Evolutionary conservation across 306 rosid species (phyloP), one percentile per base, ranked within the genome.

Genomic region (Adenanthera pavonina): DNA sequence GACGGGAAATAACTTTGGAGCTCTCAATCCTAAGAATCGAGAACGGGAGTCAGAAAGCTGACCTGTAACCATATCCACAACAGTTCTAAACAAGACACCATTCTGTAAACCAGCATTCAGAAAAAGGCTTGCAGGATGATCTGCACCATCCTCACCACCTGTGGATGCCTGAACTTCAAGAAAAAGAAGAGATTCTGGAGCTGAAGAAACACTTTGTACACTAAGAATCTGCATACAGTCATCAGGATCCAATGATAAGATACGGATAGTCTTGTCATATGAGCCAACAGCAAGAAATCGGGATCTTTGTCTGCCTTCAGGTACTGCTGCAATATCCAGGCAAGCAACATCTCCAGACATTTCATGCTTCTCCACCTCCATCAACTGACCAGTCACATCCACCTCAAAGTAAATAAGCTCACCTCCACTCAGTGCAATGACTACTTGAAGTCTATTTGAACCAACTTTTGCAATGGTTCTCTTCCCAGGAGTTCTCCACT

Each of bases 41-140:
- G 97, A 93, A 34, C 94, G 94, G 3, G 99, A 91, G 87, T 93
- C 99, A 77, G 99, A 95, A 69, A 95, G 94, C 85, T 92, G 97
- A 72, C 99, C 99, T 10, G 99, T 95, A 88, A 95, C 97, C 99
- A 95, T 95, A 82, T 95, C 99, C 77, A 95, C 99, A 47, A 93
- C 98, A 68, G 98, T 93, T 86, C 99, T 92, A 83, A 94, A 93
- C 82, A 95, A 79, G 88, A 95, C 95, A 81, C 99, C 98, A 79
- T 92, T 92, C 70, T 84, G 93, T 76, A 95, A 85, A 80, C 98
- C 98, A 56, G 99, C 92, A 65, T 93, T 93, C 35, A 95, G 89
- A 84, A 95, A 95, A 87, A 95, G 98, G 83, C 92, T 92, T 47
- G 99, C 99, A 81, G 99, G 98, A 86, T 93, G 97, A 82, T 93